Percentiles rank a stretch among this genome's conserved stretches.
Conservation (phyloP, 1,284 basidiomycete genomes). For the Marasmius sp. region DNA sequence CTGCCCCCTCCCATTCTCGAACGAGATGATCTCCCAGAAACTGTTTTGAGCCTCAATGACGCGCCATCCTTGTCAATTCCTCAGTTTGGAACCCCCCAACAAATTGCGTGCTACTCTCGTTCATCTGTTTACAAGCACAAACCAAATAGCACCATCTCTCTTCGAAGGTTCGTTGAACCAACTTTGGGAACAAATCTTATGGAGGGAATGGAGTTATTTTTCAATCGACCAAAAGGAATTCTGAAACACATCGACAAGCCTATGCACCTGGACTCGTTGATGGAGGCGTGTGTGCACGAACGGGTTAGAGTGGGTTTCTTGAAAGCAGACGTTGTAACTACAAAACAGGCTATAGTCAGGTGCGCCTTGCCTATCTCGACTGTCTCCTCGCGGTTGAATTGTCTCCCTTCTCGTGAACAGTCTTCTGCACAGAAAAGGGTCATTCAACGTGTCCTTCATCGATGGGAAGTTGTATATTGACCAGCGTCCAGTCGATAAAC, state of each 20-base stretch:
- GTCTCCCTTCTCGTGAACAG: not conserved
- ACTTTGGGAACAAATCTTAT: not conserved
- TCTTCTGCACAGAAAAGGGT: constrained; percentile 7
- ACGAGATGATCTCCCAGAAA: not conserved
- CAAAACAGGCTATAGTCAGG: constrained; percentile 12
- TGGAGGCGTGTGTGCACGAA: constrained; percentile 14
- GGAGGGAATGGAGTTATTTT: not conserved
- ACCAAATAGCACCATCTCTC: constrained; percentile 4
- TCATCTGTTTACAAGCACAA: not conserved
- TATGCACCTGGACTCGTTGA: constrained; percentile 8
- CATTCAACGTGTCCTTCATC: constrained; percentile 18
- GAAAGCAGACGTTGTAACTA: constrained; percentile 18
- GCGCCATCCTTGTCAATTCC: not conserved
- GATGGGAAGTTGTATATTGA: constrained; percentile 19
- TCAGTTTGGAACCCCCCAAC: not conserved
- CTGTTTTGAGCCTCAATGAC: not conserved
- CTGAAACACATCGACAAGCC: not conserved
- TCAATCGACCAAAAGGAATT: not conserved
- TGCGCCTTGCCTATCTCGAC: constrained; percentile 5
- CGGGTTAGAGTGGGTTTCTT: constrained; percentile 9
- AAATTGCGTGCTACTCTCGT: constrained; percentile 10
- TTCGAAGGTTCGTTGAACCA: constrained; percentile 4
- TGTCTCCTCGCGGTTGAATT: constrained; percentile 1
- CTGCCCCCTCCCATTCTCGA: not conserved
- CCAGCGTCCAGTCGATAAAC: not conserved